Evolutionary conservation across 805 yeast genomes (phyloP).

Genomic region (Kodamaea fukazawae): DNA sequence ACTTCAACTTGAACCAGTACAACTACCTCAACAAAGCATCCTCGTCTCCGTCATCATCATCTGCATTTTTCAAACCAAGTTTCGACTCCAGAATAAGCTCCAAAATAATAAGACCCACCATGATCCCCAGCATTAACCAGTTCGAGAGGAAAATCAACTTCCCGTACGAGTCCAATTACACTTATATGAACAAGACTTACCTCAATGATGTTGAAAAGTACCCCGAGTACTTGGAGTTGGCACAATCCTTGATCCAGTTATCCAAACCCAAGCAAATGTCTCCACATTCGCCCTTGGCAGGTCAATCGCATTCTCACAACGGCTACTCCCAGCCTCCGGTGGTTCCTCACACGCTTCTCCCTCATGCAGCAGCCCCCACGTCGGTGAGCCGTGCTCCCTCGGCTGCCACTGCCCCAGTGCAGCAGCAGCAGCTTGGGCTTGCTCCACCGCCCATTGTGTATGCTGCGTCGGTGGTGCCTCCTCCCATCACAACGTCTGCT

Average conservation of each 20-base stretch:
- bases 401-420: not conserved
- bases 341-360: too few species aligned
- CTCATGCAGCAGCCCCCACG: too few species aligned
- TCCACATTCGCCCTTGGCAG: slow-evolving; percentile 8
- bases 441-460: slow-evolving; percentile 8
- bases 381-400: too few species aligned
- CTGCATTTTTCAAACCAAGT: slow-evolving; percentile 25
- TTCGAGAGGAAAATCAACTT: slow-evolving; percentile 42
- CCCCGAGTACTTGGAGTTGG: slow-evolving; percentile 48
- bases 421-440: not conserved
- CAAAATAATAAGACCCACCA: slow-evolving; percentile 20
- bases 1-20: slow-evolving; percentile 27
- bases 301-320: not conserved
- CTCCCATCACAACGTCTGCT: slow-evolving; percentile 4
- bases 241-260: slow-evolving; percentile 39
- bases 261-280: slow-evolving; percentile 19
- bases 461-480: slow-evolving; percentile 7
- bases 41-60: slow-evolving; percentile 8
- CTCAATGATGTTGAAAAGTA: slow-evolving; percentile 47
- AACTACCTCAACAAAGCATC: slow-evolving; percentile 23
- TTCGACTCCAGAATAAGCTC: slow-evolving; percentile 38
- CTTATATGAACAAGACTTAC: slow-evolving; percentile 48
- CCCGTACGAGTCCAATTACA: slow-evolving; percentile 53
- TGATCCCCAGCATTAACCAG: slow-evolving; percentile 18
- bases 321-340: too few species aligned